These are phyloP conservation scores for Pezicula radicicola DNA, from an alignment of 2,329 filamentous ascomycete genomes.

Conservation along the genomic window DNA sequence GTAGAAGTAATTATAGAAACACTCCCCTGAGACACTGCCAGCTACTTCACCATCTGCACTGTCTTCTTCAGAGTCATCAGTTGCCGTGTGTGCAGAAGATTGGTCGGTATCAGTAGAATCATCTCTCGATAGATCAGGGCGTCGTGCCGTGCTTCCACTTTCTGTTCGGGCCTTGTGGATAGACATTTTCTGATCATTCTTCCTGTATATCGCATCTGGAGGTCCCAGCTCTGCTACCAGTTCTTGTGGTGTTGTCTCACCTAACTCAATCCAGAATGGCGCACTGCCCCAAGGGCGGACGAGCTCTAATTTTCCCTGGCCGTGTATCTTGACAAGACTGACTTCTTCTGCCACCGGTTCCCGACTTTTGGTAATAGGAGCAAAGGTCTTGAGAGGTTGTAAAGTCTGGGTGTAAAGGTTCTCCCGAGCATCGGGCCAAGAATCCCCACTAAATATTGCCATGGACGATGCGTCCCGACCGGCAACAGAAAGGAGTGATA, in stretches of 20 bases:
- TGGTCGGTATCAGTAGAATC: slow-evolving; percentile 71
- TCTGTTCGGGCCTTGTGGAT: slow-evolving; percentile 68
- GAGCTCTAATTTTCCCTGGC: slow-evolving; percentile 75
- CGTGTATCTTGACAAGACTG: slow-evolving; percentile 74
- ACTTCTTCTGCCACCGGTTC: slow-evolving; percentile 87
- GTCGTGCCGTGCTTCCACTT: slow-evolving; percentile 47
- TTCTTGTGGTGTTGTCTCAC: slow-evolving; percentile 89
- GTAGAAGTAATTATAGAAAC: slow-evolving; percentile 97
- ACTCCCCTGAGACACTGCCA: slow-evolving; percentile 62
- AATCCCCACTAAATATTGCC: slow-evolving; percentile 86
- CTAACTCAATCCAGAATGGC: slow-evolving; percentile 70
- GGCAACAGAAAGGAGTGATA: slow-evolving; percentile 75
- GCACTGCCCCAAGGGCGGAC: slow-evolving; percentile 66
- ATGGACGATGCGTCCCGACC: slow-evolving; percentile 78
- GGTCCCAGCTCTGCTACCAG: slow-evolving; percentile 87
- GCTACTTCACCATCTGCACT: slow-evolving; percentile 55
- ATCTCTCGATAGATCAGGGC: slow-evolving; percentile 38
- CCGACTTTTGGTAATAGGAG: slow-evolving; percentile 66
- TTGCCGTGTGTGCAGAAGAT: slow-evolving; percentile 68
- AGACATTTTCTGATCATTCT: slow-evolving; percentile 83
- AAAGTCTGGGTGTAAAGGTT: slow-evolving; percentile 74
- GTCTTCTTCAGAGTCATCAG: slow-evolving; percentile 66
- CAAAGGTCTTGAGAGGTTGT: slow-evolving; percentile 69
- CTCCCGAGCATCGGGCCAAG: slow-evolving; percentile 80
- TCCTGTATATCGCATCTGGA: slow-evolving; percentile 90